phyloP scores from a whole-genome alignment of 306 rosid genomes.

The Mucuna pruriens region DNA sequence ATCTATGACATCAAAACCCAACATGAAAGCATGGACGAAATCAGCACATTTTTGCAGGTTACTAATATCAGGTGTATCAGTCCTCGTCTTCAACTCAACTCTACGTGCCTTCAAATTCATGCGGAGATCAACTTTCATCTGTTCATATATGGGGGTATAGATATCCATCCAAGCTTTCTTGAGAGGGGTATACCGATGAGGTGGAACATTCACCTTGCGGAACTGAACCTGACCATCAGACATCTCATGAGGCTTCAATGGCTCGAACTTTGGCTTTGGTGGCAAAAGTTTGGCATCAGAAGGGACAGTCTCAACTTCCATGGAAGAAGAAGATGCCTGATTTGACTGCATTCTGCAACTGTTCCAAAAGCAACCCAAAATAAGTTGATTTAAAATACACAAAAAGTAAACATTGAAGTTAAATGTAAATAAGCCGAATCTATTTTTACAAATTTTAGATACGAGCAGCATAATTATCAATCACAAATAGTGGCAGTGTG shows the following conservation, averaged over 20 bases:
- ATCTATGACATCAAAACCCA: conserved; percentile 86
- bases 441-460: not conserved
- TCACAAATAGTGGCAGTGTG: not conserved
- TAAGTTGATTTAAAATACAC: not conserved
- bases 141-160: conserved; percentile 76
- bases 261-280: conserved; percentile 70
- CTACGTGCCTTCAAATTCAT: conserved; percentile 89
- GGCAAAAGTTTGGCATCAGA: conserved; percentile 55
- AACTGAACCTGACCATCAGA: conserved; percentile 83
- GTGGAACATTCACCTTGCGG: conserved; percentile 80
- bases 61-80: conserved; percentile 81
- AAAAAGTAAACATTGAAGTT: not conserved
- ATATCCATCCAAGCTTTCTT: conserved; percentile 90
- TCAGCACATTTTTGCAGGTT: conserved; percentile 85
- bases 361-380: conserved; percentile 10
- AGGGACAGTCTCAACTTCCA: conserved; percentile 63
- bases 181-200: conserved; percentile 81
- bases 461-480: not conserved
- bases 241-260: conserved; percentile 90
- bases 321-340: conserved; percentile 49
- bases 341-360: conserved; percentile 60
- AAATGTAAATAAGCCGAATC: not conserved
- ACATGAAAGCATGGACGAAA: conserved; percentile 92
- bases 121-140: conserved; percentile 86
- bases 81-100: conserved; percentile 81